A percentile compares a stretch with the other conserved stretches of the same genome.
phyloP scores from a whole-genome alignment of 1,139 yeast genomes.

The Zygosaccharomyces pseudobailii region DNA sequence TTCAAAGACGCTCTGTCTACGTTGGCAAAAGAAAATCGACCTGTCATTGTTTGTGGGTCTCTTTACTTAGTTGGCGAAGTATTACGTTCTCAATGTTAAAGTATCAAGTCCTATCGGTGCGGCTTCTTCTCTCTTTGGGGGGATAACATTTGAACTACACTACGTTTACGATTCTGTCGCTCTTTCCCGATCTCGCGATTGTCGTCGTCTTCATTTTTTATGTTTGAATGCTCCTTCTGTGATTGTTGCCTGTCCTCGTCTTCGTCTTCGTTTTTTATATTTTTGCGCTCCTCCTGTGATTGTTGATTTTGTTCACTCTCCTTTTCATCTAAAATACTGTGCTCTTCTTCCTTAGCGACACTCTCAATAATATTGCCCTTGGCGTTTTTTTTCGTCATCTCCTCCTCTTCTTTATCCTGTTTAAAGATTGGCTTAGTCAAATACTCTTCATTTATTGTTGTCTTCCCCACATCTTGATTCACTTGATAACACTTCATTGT shows the following conservation, averaged over 20 bases:
- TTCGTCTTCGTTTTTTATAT: neutral
- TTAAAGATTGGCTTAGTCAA: constrained; percentile 41
- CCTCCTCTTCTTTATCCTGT: constrained; percentile 18
- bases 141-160: constrained; percentile 9
- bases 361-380: constrained; percentile 1
- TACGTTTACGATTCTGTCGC: constrained; percentile 4
- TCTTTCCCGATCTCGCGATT: neutral
- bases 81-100: constrained; percentile 37
- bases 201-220: constrained; percentile 1
- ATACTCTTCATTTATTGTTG: constrained; percentile 44
- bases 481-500: constrained; percentile 52
- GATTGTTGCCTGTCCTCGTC: constrained; percentile 1
- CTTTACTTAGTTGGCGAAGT: constrained; percentile 71
- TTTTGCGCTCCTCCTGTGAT: neutral
- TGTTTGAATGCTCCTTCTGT: neutral
- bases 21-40: constrained; percentile 20
- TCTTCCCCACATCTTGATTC: constrained; percentile 59
- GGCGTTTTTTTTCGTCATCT: constrained; percentile 9
- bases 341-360: constrained; percentile 3
- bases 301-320: constrained; percentile 1
- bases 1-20: constrained; percentile 15
- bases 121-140: constrained; percentile 3
- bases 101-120: neutral
- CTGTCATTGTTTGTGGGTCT: constrained; percentile 70
- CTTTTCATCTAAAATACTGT: neutral